These are phyloP conservation scores for Acarospora socialis DNA, from an alignment of 2,329 filamentous ascomycete genomes.

Conservation along the genomic window DNA sequence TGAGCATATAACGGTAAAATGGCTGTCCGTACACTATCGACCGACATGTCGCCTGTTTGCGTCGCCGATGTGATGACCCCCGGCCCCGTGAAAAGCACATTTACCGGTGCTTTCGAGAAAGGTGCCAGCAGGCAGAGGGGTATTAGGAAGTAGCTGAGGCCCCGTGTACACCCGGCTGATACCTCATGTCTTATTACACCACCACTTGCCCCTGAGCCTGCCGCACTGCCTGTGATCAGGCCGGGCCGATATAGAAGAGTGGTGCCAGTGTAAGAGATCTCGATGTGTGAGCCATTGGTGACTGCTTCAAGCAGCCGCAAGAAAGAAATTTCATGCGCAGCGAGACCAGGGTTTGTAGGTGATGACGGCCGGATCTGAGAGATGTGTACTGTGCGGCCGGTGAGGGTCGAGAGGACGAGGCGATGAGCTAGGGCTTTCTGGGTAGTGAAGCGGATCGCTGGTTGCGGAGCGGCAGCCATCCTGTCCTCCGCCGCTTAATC, in stretches of 20 bases:
- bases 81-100: constrained; percentile 75
- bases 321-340: constrained; percentile 87
- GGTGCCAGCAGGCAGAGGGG: constrained; percentile 82
- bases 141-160: constrained; percentile 82
- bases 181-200: constrained; percentile 72
- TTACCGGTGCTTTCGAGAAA: constrained; percentile 83
- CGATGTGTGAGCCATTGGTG: constrained; percentile 88
- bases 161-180: constrained; percentile 60
- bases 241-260: constrained; percentile 85
- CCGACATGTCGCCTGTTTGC: constrained; percentile 69
- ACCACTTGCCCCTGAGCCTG: constrained; percentile 56
- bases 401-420: constrained; percentile 79
- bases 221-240: constrained; percentile 71
- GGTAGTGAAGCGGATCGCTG: constrained; percentile 60
- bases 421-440: constrained; percentile 73
- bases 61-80: constrained; percentile 88
- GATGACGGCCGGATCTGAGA: constrained; percentile 85
- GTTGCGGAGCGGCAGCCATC: constrained; percentile 28
- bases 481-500: too few species aligned
- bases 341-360: constrained; percentile 73
- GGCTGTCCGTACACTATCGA: constrained; percentile 86
- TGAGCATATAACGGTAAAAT: constrained; percentile 78
- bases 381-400: constrained; percentile 77
- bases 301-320: constrained; percentile 85
- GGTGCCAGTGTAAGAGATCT: constrained; percentile 93